Conservation (phyloP, 2,329 filamentous ascomycete genomes). For the Trichophyton verrucosum region DNA sequence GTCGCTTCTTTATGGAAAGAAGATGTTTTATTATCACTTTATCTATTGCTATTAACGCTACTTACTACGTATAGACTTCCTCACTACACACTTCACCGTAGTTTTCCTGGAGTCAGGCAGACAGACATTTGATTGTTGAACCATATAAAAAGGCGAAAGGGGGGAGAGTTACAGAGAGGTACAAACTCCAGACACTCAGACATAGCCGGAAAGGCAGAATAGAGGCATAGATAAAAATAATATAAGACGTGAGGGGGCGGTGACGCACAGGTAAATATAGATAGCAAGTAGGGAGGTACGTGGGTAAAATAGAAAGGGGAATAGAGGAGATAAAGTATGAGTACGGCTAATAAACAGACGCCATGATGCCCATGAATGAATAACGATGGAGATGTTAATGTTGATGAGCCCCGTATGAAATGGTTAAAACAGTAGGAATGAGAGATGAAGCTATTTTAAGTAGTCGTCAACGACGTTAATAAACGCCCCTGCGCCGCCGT, state of each 20-base stretch:
- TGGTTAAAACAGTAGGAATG: background rate
- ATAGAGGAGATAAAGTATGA: too few relatives aligned
- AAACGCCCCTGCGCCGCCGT: constrained; percentile 71
- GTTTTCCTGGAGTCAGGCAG: background rate
- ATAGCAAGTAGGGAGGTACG: background rate
- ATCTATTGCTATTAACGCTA: too few relatives aligned
- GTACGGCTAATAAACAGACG: background rate
- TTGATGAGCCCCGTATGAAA: background rate
- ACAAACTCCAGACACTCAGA: background rate
- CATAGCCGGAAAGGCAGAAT: background rate
- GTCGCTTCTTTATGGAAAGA: background rate
- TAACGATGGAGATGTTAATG: background rate
- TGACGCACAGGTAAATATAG: background rate
- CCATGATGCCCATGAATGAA: background rate
- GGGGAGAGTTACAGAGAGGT: too few relatives aligned
- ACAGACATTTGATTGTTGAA: background rate
- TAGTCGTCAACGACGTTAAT: constrained; percentile 53
- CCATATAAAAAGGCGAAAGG: background rate
- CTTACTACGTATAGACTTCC: too few relatives aligned
- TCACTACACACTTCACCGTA: too few relatives aligned
- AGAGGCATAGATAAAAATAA: background rate
- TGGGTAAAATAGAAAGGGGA: background rate
- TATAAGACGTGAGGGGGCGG: background rate
- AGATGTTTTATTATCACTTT: background rate
- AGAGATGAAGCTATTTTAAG: constrained; percentile 38